Conservation (phyloP, 441 rosid species). For the Gossypium laxum region DNA sequence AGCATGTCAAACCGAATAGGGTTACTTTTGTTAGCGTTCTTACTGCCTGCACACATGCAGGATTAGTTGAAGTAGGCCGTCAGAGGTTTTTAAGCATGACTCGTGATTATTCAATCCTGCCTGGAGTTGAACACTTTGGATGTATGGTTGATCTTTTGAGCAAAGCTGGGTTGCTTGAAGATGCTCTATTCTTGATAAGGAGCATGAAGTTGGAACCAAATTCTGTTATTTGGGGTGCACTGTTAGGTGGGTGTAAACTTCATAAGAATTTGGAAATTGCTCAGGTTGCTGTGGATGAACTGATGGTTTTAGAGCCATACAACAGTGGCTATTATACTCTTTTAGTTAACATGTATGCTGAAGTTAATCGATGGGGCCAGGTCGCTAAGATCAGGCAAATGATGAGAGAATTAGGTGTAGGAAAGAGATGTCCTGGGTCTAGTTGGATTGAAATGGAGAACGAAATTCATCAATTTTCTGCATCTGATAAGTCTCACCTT, state of each 20-base stretch:
- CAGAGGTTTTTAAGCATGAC: conserved; percentile 36
- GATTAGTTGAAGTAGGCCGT: conserved; percentile 47
- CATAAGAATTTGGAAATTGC: conserved; percentile 45
- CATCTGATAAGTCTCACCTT: conserved; percentile 36
- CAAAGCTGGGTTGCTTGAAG: conserved; percentile 45
- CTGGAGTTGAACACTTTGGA: conserved; percentile 41
- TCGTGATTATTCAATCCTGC: conserved; percentile 26
- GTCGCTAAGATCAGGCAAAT: conserved; percentile 34
- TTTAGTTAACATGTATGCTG: conserved; percentile 38
- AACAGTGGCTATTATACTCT: conserved; percentile 40
- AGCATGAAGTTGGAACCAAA: conserved; percentile 37
- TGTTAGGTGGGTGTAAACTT: conserved; percentile 44
- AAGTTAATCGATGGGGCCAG: conserved; percentile 39
- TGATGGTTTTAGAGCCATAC: conserved; percentile 40
- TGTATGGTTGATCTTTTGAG: conserved; percentile 46
- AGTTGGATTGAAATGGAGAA: conserved; percentile 42
- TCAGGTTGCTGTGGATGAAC: conserved; percentile 28
- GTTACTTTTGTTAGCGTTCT: conserved; percentile 47
- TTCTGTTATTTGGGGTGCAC: conserved; percentile 46
- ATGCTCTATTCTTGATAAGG: conserved; percentile 34
- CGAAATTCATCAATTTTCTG: conserved; percentile 31
- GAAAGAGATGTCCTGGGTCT: conserved; percentile 39
- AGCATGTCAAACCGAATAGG: conserved; percentile 32
- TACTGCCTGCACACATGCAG: conserved; percentile 52
- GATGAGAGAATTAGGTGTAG: conserved; percentile 39